Percentiles rank a stretch among this genome's conserved stretches.
phyloP scores from a whole-genome alignment of 2,329 filamentous ascomycete genomes.

The Fonsecaea erecta region DNA sequence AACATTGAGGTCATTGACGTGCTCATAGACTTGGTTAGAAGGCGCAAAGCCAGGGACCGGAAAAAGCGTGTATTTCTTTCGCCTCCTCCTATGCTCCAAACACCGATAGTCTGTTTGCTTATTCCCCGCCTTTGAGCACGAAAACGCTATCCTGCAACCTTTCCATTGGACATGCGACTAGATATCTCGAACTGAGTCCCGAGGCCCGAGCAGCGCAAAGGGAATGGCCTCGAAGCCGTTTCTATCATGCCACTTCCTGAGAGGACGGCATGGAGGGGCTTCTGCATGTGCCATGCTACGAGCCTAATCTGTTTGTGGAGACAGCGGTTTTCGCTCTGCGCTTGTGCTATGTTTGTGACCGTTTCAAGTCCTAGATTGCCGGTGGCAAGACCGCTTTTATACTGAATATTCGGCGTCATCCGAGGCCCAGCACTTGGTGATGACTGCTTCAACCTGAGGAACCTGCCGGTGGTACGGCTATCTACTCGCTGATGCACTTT shows the following conservation, averaged over 20 bases:
- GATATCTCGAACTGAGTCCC: too few relatives aligned
- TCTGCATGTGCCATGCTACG: neutral
- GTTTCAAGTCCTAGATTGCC: neutral
- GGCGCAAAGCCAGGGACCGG: neutral
- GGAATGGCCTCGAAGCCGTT: neutral
- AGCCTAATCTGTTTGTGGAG: neutral
- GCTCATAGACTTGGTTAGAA: neutral
- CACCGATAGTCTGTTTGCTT: neutral
- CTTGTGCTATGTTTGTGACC: neutral
- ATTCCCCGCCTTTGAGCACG: neutral
- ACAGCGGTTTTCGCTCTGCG: neutral
- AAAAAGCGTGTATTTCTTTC: neutral
- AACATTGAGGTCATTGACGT: neutral
- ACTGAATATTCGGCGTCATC: neutral
- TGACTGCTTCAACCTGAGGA: neutral
- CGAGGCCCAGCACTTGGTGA: neutral
- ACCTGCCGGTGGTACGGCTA: neutral
- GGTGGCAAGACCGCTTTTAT: neutral
- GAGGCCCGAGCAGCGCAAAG: neutral
- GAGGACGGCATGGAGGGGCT: neutral
- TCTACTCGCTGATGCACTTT: neutral
- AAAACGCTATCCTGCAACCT: neutral
- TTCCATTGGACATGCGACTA: too few relatives aligned
- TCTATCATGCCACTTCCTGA: neutral
- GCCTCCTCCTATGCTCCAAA: neutral